phyloP scores from a whole-genome alignment of 345 rosid genomes.

The Eucalyptus marginata region DNA sequence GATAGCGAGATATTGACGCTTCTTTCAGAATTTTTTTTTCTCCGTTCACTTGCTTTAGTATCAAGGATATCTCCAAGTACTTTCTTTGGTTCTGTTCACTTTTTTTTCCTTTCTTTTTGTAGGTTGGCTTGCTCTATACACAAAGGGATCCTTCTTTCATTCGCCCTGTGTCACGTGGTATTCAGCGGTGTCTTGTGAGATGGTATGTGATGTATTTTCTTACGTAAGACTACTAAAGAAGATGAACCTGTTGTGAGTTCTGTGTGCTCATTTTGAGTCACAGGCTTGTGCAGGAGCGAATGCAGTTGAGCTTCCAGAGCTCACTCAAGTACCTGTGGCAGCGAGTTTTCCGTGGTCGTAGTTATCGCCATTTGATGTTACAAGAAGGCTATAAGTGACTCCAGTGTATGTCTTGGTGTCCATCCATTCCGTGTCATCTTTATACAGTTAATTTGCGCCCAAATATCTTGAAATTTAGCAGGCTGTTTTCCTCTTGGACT shows the following conservation, averaged over 20 bases:
- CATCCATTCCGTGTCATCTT: neutral
- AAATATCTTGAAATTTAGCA: neutral
- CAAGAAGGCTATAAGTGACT: constrained; percentile 37
- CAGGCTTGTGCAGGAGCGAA: constrained; percentile 74
- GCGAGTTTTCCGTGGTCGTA: constrained; percentile 57
- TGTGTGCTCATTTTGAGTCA: neutral
- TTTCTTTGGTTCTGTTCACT: neutral
- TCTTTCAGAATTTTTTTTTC: neutral
- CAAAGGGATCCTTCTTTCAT: constrained; percentile 85
- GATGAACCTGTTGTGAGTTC: neutral
- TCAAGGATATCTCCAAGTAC: neutral
- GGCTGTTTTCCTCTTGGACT: neutral
- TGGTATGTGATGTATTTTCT: constrained; percentile 31
- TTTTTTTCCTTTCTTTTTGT: neutral
- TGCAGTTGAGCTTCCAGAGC: constrained; percentile 42
- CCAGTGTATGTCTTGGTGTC: neutral
- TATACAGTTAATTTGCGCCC: neutral
- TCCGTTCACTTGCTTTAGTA: neutral
- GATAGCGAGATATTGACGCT: neutral
- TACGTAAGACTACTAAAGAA: neutral
- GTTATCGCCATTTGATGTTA: constrained; percentile 85
- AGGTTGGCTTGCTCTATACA: constrained; percentile 86
- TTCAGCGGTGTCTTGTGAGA: constrained; percentile 83
- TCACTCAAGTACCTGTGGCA: constrained; percentile 56
- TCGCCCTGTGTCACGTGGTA: constrained; percentile 69